These are phyloP conservation scores for Aphanomyces astaci DNA, from an alignment of 352 stramenopile species.

Conservation along the genomic window DNA sequence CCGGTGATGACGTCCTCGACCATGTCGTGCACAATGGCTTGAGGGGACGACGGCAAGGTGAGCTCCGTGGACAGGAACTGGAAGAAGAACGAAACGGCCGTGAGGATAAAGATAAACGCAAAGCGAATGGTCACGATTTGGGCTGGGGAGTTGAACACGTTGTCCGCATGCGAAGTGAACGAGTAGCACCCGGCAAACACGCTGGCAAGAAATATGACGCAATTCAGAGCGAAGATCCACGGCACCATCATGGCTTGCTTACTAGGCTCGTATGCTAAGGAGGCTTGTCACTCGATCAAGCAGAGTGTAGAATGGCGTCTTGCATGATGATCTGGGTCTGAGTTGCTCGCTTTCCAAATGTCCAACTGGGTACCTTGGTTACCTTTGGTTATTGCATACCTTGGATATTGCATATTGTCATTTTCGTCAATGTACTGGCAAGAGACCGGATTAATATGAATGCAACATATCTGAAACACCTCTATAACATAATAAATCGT, in stretches of 20 bases:
- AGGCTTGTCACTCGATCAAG: no score
- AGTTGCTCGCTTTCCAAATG: not conserved
- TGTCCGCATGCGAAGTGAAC: not conserved
- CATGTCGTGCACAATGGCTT: constrained; percentile 4
- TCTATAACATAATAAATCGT: no score
- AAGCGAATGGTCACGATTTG: not conserved
- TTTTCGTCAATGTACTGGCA: not conserved
- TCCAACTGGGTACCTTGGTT: not conserved
- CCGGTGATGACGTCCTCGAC: constrained; percentile 1
- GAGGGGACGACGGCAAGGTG: not conserved
- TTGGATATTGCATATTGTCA: not conserved
- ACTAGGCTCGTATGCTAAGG: no score
- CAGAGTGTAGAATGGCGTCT: not conserved
- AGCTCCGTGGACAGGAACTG: constrained; percentile 4
- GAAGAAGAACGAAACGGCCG: not conserved
- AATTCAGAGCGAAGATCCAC: not conserved
- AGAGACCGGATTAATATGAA: not conserved
- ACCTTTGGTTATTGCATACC: not conserved
- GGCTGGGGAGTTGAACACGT: not conserved
- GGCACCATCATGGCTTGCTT: not conserved
- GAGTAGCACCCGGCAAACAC: not conserved
- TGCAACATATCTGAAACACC: not conserved
- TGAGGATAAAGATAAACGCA: constrained; percentile 2
- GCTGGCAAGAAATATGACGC: not conserved
- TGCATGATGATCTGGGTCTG: not conserved